phyloP scores from a whole-genome alignment of 257 asterid genomes.

The Ilex aquifolium region DNA sequence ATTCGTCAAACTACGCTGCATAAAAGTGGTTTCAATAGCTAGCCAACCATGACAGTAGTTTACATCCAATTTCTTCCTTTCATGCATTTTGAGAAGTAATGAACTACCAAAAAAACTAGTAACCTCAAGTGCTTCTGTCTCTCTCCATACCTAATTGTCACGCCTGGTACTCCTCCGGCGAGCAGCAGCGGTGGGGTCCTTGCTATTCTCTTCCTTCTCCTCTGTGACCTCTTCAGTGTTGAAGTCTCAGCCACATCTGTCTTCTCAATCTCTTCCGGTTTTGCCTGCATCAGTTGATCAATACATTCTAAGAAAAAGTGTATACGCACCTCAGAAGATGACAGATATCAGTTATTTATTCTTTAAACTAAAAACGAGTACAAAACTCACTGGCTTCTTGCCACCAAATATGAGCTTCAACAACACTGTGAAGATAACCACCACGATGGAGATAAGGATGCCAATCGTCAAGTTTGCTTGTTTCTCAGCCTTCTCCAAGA shows the following conservation, averaged over 20 bases:
- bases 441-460: background rate
- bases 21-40: too few species aligned
- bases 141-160: background rate
- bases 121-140: background rate
- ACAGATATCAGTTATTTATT: background rate
- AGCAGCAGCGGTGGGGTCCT: background rate
- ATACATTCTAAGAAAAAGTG: too few species aligned
- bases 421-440: background rate
- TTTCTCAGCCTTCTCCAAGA: background rate
- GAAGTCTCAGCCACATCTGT: background rate
- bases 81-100: too few species aligned
- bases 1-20: too few species aligned
- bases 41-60: too few species aligned
- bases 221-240: background rate
- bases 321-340: background rate
- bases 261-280: background rate
- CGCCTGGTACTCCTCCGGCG: background rate
- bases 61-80: too few species aligned
- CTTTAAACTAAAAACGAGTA: background rate
- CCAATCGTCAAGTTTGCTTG: background rate
- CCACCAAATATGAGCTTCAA: background rate
- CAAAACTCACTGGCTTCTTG: constrained; percentile 1
- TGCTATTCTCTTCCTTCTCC: background rate
- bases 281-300: background rate
- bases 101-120: too few species aligned